Percentiles rank a stretch among this genome's conserved stretches.
phyloP scores from a whole-genome alignment of 768 basidiomycete species.

The Collybia sp. region DNA sequence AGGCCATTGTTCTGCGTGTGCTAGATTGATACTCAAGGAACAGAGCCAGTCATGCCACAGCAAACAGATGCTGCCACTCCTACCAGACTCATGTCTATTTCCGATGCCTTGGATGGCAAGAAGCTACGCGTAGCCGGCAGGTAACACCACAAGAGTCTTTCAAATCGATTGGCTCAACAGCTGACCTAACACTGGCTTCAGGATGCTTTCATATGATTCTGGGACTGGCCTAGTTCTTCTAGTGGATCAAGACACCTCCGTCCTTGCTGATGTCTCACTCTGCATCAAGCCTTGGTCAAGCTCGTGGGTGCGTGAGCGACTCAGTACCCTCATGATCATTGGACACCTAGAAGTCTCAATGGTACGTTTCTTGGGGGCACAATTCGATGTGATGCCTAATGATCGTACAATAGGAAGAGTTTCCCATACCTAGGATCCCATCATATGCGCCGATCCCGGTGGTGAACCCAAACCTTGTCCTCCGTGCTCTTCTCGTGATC shows the following conservation, averaged over 20 bases:
- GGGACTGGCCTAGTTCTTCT: slow-evolving; percentile 41
- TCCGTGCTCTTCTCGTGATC: slow-evolving; percentile 51
- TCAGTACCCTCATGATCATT: slow-evolving; percentile 46
- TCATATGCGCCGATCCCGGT: slow-evolving; percentile 30
- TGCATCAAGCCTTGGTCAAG: slow-evolving; percentile 36
- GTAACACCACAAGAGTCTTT: slow-evolving; percentile 26
- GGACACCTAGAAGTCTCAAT: slow-evolving; percentile 51
- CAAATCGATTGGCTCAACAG: slow-evolving; percentile 4
- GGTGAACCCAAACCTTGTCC: slow-evolving; percentile 39
- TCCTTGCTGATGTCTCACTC: slow-evolving; percentile 55
- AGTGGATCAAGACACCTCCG: slow-evolving; percentile 40
- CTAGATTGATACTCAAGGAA: neutral
- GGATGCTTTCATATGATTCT: slow-evolving; percentile 55
- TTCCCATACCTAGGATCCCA: slow-evolving; percentile 39
- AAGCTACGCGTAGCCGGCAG: slow-evolving; percentile 60
- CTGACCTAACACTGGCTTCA: slow-evolving; percentile 16
- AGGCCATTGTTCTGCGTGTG: neutral
- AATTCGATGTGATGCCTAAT: slow-evolving; percentile 4
- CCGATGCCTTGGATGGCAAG: slow-evolving; percentile 32
- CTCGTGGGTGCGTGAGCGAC: slow-evolving; percentile 49
- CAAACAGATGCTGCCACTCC: slow-evolving; percentile 44
- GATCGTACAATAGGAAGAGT: slow-evolving; percentile 22
- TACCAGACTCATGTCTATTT: slow-evolving; percentile 36
- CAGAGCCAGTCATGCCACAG: slow-evolving; percentile 35
- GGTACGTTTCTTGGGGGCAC: slow-evolving; percentile 26